A percentile compares a stretch with the other conserved stretches of the same genome.
phyloP scores from a whole-genome alignment of 2,329 filamentous ascomycete species.

The Epicoccum sorghinum region DNA sequence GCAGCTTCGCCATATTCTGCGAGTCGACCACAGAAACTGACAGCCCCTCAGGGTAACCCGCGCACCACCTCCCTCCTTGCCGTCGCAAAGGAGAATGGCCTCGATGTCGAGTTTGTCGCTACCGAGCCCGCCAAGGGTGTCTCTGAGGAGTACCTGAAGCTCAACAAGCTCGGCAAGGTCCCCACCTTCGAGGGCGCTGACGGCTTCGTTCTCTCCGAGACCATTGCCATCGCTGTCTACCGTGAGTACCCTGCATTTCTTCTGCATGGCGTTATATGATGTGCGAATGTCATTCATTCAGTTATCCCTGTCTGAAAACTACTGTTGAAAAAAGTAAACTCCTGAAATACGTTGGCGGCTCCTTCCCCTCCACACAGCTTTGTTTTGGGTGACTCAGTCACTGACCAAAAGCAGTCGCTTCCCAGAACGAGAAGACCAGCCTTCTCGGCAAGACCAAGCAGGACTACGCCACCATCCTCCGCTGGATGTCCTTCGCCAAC shows the following conservation, averaged over 20 bases:
- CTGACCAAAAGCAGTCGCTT: constrained; percentile 72
- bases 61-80: constrained; percentile 87
- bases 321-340: constrained; percentile 79
- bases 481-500: constrained; percentile 99
- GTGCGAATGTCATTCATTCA: constrained; percentile 71
- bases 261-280: constrained; percentile 54
- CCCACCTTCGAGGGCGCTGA: constrained; percentile 92
- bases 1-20: constrained; percentile 1
- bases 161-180: constrained; percentile 88
- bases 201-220: constrained; percentile 87
- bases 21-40: constrained; percentile 21
- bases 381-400: constrained; percentile 33
- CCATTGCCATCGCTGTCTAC: constrained; percentile 96
- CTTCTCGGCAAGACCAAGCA: constrained; percentile 99
- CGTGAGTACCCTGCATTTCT: constrained; percentile 67
- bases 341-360: constrained; percentile 72
- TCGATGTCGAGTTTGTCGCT: constrained; percentile 86
- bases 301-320: constrained; percentile 85
- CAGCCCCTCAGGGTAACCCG: constrained; percentile 73
- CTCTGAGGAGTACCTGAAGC: constrained; percentile 78
- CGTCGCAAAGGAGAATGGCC: constrained; percentile 95
- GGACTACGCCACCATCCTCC: constrained; percentile 97
- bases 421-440: constrained; percentile 99
- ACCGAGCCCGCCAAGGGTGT: constrained; percentile 69
- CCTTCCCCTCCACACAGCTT: constrained; percentile 9